Conservation (phyloP, 2,329 filamentous ascomycete genomes). For the Amauroascus niger region DNA sequence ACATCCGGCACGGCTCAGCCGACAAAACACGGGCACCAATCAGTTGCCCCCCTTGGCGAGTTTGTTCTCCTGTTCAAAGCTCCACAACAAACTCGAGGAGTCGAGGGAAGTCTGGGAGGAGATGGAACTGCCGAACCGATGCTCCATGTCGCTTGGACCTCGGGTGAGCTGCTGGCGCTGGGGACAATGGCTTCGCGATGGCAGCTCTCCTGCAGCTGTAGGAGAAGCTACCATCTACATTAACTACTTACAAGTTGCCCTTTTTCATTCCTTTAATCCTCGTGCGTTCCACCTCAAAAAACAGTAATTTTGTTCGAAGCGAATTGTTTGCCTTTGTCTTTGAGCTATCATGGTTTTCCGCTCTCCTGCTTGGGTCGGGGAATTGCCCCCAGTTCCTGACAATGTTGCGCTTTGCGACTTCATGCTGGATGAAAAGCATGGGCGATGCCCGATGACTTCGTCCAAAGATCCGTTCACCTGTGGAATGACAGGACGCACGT, state of each 20-base stretch:
- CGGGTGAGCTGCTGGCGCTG: background rate
- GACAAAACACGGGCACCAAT: conserved; percentile 9
- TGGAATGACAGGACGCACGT: conserved; percentile 60
- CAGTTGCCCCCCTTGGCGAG: background rate
- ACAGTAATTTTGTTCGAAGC: too few species aligned
- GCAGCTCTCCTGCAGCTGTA: background rate
- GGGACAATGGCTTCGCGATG: background rate
- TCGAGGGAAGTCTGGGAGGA: background rate
- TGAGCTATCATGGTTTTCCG: conserved; percentile 39
- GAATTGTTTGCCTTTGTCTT: background rate
- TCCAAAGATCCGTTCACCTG: conserved; percentile 67
- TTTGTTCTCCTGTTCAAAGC: background rate
- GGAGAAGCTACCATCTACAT: background rate
- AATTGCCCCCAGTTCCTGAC: conserved; percentile 54
- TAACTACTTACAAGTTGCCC: too few species aligned
- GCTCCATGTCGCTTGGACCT: background rate
- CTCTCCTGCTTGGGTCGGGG: conserved; percentile 32
- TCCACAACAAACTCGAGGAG: background rate
- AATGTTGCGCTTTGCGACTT: conserved; percentile 66
- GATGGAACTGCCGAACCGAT: background rate
- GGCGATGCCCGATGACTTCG: conserved; percentile 52
- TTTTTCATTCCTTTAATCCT: too few species aligned
- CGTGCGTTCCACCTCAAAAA: background rate
- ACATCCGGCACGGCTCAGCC: background rate
- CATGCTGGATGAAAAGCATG: conserved; percentile 62